Evolutionary conservation across 2,329 filamentous ascomycete species (phyloP), one percentile per base, ranked within the genome.

Genomic region (Cladophialophora carrionii): DNA sequence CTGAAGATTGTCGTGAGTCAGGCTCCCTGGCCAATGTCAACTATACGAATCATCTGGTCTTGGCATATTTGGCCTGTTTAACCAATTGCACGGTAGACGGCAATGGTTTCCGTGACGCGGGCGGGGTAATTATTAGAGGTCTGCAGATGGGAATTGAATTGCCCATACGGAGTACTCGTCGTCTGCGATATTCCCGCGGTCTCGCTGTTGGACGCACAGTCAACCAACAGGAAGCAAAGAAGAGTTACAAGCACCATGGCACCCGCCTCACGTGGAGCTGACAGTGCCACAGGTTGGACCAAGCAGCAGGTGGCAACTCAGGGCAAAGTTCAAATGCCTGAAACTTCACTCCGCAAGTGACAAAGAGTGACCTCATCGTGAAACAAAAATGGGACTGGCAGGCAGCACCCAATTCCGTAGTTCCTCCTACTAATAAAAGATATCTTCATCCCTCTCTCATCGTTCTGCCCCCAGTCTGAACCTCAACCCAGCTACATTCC

Each of bases 341-440:
- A 1, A 17, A 14, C n/a, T 17, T 43, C 37, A 43, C 37, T 43
- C 5, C 7, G 37, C 5, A 7, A 43, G 37, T 43, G 37, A 43
- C 17, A n/a, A 17, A 20, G 37, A 29, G 52, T 54, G 52, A 54
- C 29, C 26, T 31, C 24, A 34, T 31, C 29, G 12, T 26, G 4
- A 31, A 34, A 29, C 22, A 9, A 29, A 14, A 32, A 17, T 29
- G n/a, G 4, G 29, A 32, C 24, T n/a, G 31, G n/a, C 52, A 54
- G 52, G 52, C 52, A 54, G 29, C 52, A 54, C 29, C 31, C 52
- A 54, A 54, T 54, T 14, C 48, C 12, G 9, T 20, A 51, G 5
- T 52, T 52, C 4, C 37, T 43, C 17, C 8, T 52, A 20, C 48
- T 52, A 52, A 24, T 52, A 26, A 52, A 52, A 51, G 9, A 22